Evolutionary conservation across 441 rosid species (phyloP), one percentile per base, ranked within the genome.

Genomic region (Pelargonium citronellum): DNA sequence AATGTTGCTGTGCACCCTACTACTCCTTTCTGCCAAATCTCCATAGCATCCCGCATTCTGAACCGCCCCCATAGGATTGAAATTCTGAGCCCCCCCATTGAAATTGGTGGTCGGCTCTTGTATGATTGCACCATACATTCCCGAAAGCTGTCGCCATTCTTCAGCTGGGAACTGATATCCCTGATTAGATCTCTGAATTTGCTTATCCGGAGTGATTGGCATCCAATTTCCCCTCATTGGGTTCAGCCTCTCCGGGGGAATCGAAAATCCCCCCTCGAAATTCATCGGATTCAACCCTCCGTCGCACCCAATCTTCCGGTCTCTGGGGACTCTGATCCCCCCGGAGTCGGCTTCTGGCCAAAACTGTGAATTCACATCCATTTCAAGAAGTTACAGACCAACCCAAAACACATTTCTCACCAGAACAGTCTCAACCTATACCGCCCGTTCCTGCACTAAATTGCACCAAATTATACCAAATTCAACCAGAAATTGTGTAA

Each of bases 161-260:
- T 60, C 37, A 1, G 60, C 7, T 4, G n/a, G 64, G 77, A 11
- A 72, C 66, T 0, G 71, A 68, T 69, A 22, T 10, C 37, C 15
- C 37, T 24, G 64, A 60, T 72, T 73, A 1, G 88, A 72, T 81
- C 79, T 70, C n/a, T 68, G 78, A 69, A 82, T 55, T 0, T 81
- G 85, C 71, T 83, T 87, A 43, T 69, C 77, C 1, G 91, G 88
- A 13, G 95, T 87, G 17, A 69, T 7, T 0, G 92, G 93, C 55
- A 82, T 61, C 88, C 86, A 92, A 69, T 82, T 53, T 68, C 70
- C 66, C 80, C 84, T 11, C 15, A 11, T 60, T 4, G 4, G 64
- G 22, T 22, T 60, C 15, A 46, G 51, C 13, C 34, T 22, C 64
- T 60, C 64, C 6, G 34, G n/a, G 37, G 73, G 73, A 47, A 13